These are phyloP conservation scores for Gymnopus androsaceus DNA, from an alignment of 1,284 basidiomycete species.

Conservation along the genomic window DNA sequence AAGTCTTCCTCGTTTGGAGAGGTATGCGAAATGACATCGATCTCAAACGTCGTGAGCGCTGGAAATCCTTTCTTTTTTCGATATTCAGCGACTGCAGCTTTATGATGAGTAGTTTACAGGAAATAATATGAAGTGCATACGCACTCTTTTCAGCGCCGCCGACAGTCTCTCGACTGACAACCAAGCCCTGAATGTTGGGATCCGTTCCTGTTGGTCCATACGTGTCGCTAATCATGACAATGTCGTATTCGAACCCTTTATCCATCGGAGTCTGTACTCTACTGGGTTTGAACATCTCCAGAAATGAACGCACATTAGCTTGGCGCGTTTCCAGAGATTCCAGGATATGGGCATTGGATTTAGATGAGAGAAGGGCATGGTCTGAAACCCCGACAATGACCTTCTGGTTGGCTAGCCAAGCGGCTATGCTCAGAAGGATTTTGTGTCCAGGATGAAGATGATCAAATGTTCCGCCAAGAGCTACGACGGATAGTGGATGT, in stretches of 20 bases:
- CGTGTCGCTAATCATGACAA: constrained; percentile 78
- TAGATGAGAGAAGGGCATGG: constrained; percentile 74
- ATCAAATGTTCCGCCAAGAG: constrained; percentile 83
- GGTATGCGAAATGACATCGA: constrained; percentile 83
- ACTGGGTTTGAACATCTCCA: constrained; percentile 69
- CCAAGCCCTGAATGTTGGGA: constrained; percentile 80
- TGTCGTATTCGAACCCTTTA: constrained; percentile 59
- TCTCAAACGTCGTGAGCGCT: constrained; percentile 69
- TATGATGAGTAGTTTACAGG: constrained; percentile 1
- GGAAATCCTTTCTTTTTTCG: constrained; percentile 59
- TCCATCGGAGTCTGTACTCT: too few species aligned
- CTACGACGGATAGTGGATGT: constrained; percentile 54
- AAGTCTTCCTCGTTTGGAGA: constrained; percentile 59
- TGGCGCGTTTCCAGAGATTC: constrained; percentile 66
- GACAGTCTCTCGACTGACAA: constrained; percentile 86
- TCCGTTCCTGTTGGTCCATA: constrained; percentile 89
- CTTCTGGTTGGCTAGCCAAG: constrained; percentile 77
- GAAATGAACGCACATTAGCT: constrained; percentile 59
- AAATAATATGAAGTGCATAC: constrained; percentile 26
- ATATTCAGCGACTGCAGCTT: constrained; percentile 58
- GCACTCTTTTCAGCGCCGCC: constrained; percentile 72
- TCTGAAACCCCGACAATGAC: constrained; percentile 90
- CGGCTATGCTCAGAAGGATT: constrained; percentile 90
- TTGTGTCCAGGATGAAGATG: constrained; percentile 98
- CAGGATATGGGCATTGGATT: constrained; percentile 71